Evolutionary conservation across 805 yeast genomes (phyloP).

Genomic region (Yarrowia porcina): DNA sequence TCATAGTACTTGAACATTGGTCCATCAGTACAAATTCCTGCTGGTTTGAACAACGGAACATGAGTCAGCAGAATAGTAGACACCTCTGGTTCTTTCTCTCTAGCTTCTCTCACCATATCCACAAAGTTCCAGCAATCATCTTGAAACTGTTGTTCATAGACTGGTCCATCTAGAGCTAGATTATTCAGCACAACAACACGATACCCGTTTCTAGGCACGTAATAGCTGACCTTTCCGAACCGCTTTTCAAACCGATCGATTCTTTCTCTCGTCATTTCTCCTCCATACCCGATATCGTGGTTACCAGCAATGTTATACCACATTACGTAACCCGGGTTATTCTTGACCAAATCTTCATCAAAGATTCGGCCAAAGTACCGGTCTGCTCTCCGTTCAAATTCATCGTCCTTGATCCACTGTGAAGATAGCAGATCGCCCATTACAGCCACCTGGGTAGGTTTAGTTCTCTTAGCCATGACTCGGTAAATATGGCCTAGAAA

Average conservation of each 20-base stretch:
- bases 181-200: constrained; percentile 85
- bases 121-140: constrained; percentile 72
- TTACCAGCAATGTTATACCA: constrained; percentile 75
- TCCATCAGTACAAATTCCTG: constrained; percentile 83
- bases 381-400: constrained; percentile 73
- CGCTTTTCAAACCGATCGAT: constrained; percentile 69
- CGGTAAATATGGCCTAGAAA: constrained; percentile 80
- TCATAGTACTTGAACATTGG: constrained; percentile 65
- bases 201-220: constrained; percentile 65
- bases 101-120: constrained; percentile 43
- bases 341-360: constrained; percentile 25
- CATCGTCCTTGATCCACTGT: constrained; percentile 91
- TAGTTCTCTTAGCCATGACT: constrained; percentile 57
- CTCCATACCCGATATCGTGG: constrained; percentile 93
- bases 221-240: constrained; percentile 84
- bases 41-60: constrained; percentile 79
- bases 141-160: constrained; percentile 66
- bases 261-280: constrained; percentile 91
- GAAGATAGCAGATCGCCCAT: constrained; percentile 91
- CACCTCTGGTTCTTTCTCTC: constrained; percentile 38
- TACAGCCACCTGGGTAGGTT: constrained; percentile 80
- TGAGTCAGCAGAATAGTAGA: constrained; percentile 76
- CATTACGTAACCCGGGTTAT: constrained; percentile 44
- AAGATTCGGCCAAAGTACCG: constrained; percentile 47
- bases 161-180: constrained; percentile 85